These are phyloP conservation scores for Mycena epipterygia DNA, from an alignment of 768 basidiomycete genomes.

Conservation along the genomic window DNA sequence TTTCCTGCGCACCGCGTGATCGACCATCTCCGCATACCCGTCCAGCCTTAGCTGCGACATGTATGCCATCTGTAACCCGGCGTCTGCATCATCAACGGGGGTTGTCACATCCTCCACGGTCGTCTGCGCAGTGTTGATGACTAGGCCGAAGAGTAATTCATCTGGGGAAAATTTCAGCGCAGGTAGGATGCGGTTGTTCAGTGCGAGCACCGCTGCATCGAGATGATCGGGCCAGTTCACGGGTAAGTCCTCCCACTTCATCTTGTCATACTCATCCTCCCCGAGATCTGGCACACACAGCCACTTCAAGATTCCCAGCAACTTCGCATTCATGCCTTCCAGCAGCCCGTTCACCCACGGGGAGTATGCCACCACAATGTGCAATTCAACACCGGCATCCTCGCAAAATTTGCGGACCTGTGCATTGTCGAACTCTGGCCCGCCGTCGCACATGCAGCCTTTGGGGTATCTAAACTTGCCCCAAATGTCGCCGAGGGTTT, in stretches of 20 bases:
- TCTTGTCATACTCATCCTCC: slow-evolving; percentile 25
- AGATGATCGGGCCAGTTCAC: slow-evolving; percentile 43
- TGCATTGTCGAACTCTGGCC: slow-evolving; percentile 19
- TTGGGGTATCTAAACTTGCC: too few relatives aligned
- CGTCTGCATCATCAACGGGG: too few relatives aligned
- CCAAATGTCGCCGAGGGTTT: too few relatives aligned
- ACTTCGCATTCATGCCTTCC: slow-evolving; percentile 41
- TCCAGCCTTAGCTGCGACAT: too few relatives aligned
- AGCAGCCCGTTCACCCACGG: slow-evolving; percentile 50
- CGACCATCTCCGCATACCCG: too few relatives aligned
- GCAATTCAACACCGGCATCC: background rate
- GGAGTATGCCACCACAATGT: slow-evolving; percentile 36
- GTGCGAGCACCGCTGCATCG: slow-evolving; percentile 28
- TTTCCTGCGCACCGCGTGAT: too few relatives aligned
- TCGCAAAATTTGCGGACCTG: slow-evolving; percentile 2
- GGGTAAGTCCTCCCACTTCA: slow-evolving; percentile 29
- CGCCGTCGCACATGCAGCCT: background rate
- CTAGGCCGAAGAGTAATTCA: slow-evolving; percentile 1
- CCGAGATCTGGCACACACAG: slow-evolving; percentile 41
- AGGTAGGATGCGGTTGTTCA: slow-evolving; percentile 15
- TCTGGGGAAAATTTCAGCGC: slow-evolving; percentile 12
- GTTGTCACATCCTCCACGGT: too few relatives aligned
- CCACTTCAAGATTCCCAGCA: slow-evolving; percentile 34
- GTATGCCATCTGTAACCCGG: too few relatives aligned
- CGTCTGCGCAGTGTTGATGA: slow-evolving; percentile 1